Percentiles rank a stretch among this genome's conserved stretches.
phyloP scores from a whole-genome alignment of 192 early-diverging fungal genomes.

The Umbelopsis ramanniana region DNA sequence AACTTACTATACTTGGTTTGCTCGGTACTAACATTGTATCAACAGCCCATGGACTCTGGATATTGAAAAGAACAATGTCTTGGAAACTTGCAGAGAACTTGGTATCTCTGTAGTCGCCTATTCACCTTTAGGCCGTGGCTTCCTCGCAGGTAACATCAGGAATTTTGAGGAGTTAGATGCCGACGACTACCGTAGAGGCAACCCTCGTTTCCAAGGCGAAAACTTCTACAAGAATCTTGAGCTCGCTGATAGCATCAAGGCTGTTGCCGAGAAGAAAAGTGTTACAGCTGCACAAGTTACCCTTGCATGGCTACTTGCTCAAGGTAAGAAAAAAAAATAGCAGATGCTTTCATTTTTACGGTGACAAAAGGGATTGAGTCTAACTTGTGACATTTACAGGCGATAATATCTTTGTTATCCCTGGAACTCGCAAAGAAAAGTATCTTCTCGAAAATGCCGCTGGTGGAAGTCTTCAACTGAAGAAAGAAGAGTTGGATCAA shows the following conservation, averaged over 20 bases:
- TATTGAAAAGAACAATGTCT: conserved; percentile 65
- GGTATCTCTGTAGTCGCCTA: conserved; percentile 57
- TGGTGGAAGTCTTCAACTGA: conserved; percentile 39
- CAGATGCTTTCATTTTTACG: no score
- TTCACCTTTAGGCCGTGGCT: conserved; percentile 56
- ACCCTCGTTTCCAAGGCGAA: conserved; percentile 63
- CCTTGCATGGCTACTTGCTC: conserved; percentile 66
- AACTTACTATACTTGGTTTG: background rate
- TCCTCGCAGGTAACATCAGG: conserved; percentile 55
- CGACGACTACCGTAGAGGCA: conserved; percentile 53
- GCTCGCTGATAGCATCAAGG: conserved; percentile 57
- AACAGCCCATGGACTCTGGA: conserved; percentile 60
- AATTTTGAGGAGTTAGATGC: conserved; percentile 53
- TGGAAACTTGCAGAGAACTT: conserved; percentile 68
- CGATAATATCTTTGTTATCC: conserved; percentile 52
- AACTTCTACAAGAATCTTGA: conserved; percentile 60
- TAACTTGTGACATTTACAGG: background rate
- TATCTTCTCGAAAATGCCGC: conserved; percentile 45
- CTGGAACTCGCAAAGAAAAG: conserved; percentile 56
- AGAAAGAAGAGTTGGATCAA: conserved; percentile 34
- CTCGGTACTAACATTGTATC: background rate
- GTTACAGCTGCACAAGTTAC: conserved; percentile 55
- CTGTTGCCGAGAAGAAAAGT: conserved; percentile 52
- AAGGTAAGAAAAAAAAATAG: conserved; percentile 31
- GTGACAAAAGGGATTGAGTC: background rate